phyloP scores from a whole-genome alignment of 164 flowering plant species.

The Umbellularia californica region DNA sequence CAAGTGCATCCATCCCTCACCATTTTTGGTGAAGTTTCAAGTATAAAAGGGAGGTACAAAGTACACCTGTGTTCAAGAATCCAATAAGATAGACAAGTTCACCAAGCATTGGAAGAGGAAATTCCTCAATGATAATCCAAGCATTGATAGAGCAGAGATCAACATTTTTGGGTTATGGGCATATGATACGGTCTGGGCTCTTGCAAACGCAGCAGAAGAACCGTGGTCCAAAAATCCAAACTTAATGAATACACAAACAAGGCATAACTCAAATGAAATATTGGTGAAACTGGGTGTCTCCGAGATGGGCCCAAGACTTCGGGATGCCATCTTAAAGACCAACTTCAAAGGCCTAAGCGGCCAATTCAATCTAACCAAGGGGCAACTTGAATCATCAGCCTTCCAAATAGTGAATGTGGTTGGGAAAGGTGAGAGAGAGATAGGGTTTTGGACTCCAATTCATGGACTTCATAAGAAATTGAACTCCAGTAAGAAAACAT shows the following conservation, averaged over 20 bases:
- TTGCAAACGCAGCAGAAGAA: conserved; percentile 39
- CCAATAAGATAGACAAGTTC: conserved; percentile 13
- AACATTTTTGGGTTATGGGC: conserved; percentile 41
- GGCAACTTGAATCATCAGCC: conserved; percentile 20
- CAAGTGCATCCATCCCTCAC: no score
- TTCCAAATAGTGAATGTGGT: conserved; percentile 37
- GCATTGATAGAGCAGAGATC: conserved; percentile 1
- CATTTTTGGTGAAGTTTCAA: no score
- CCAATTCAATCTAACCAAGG: conserved; percentile 24
- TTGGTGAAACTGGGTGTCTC: conserved; percentile 26
- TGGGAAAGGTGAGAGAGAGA: conserved; percentile 16
- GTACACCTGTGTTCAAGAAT: conserved; percentile 11
- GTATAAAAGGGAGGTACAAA: no score
- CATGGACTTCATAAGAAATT: conserved; percentile 18
- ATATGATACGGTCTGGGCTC: conserved; percentile 36
- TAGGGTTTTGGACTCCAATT: conserved; percentile 38
- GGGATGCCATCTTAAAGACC: conserved; percentile 13
- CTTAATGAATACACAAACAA: conserved; percentile 4
- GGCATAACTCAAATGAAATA: conserved; percentile 5
- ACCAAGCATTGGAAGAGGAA: conserved; percentile 11
- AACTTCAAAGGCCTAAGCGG: conserved; percentile 38
- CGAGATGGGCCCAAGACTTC: conserved; percentile 22
- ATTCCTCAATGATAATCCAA: conserved; percentile 4
- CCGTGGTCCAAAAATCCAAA: conserved; percentile 5
- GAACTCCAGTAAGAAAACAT: not conserved